Conservation (phyloP, 2,329 filamentous ascomycete genomes). For the Fusarium falciforme region DNA sequence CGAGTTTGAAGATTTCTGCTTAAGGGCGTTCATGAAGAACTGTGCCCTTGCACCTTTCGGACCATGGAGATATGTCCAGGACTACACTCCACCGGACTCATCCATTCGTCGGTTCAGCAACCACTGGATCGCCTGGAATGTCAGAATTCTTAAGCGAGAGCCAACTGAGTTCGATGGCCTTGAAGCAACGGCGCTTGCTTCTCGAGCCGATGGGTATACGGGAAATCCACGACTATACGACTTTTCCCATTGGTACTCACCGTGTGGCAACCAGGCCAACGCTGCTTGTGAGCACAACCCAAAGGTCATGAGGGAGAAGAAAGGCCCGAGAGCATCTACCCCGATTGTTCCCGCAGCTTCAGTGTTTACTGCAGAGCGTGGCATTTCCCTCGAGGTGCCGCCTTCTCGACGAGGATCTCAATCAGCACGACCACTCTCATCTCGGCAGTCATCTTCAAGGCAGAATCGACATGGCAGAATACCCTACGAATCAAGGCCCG, state of each 20-base stretch:
- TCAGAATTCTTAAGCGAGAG: background rate
- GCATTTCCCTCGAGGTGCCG: background rate
- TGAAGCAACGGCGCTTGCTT: background rate
- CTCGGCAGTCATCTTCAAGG: background rate
- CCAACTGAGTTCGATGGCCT: background rate
- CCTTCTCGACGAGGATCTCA: background rate
- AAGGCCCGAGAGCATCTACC: background rate
- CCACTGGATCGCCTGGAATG: background rate
- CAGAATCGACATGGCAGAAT: background rate
- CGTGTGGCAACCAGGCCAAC: background rate
- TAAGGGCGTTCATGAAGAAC: background rate
- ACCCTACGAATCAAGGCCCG: background rate
- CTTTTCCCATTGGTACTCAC: background rate
- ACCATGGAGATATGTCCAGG: background rate
- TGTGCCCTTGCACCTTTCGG: background rate
- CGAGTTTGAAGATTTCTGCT: background rate
- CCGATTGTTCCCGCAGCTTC: background rate
- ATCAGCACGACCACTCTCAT: background rate
- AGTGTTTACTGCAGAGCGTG: background rate
- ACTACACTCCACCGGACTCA: background rate
- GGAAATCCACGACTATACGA: background rate
- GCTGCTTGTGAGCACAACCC: background rate
- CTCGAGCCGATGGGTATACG: background rate
- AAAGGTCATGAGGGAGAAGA: background rate
- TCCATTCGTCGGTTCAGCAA: slow-evolving; percentile 1